Conservation (phyloP, 768 basidiomycete species). For the Coprinellus micaceus region DNA sequence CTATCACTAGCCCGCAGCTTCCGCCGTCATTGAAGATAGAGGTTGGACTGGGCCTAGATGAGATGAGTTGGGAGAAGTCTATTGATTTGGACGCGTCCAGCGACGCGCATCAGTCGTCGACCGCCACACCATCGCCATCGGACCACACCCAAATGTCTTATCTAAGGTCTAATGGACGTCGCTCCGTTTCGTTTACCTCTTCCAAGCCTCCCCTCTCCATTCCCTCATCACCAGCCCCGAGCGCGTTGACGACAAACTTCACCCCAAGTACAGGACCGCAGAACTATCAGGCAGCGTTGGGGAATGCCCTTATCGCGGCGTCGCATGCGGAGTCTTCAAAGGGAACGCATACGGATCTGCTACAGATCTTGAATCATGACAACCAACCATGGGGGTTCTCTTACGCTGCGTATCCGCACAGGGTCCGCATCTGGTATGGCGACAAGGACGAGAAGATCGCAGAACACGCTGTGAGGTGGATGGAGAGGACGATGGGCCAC, state of each 20-base stretch:
- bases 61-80: conserved; percentile 45
- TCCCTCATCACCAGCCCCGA: conserved; percentile 52
- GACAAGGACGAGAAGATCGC: conserved; percentile 92
- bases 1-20: conserved; percentile 42
- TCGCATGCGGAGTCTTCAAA: conserved; percentile 93
- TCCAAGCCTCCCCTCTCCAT: conserved; percentile 40
- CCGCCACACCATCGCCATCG: conserved; percentile 34
- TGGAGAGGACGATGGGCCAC: conserved; percentile 80
- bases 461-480: conserved; percentile 87
- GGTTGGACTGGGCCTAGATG: conserved; percentile 51
- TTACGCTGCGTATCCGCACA: conserved; percentile 73
- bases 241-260: conserved; percentile 36
- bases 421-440: conserved; percentile 87
- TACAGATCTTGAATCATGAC: conserved; percentile 90
- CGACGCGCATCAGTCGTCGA: conserved; percentile 14
- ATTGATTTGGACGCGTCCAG: conserved; percentile 16
- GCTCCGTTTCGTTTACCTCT: conserved; percentile 71
- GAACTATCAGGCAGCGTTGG: conserved; percentile 68
- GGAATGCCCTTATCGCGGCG: conserved; percentile 86
- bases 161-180: conserved; percentile 52
- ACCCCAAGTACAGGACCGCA: conserved; percentile 27
- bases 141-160: conserved; percentile 28
- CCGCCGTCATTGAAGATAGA: conserved; percentile 55
- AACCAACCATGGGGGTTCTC: conserved; percentile 88
- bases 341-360: conserved; percentile 85